phyloP scores from a whole-genome alignment of 305 asterid species.

The Rubia peregrina region DNA sequence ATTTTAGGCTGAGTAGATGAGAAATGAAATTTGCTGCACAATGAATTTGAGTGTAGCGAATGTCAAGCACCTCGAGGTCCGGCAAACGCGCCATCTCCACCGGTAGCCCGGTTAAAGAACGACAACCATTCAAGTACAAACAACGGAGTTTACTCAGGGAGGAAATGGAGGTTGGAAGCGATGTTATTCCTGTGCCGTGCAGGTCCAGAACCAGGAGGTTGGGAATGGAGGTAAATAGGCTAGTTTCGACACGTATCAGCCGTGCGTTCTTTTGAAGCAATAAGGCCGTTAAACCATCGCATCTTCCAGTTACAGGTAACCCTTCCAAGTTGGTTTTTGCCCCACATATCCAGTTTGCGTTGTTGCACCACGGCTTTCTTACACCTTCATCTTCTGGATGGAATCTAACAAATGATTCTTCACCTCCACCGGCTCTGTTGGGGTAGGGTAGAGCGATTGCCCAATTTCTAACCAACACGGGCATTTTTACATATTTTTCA shows the following conservation, averaged over 20 bases:
- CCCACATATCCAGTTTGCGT: not conserved
- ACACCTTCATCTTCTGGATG: not conserved
- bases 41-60: no score
- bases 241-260: not conserved
- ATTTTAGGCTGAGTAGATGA: no score
- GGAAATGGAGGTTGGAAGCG: not conserved
- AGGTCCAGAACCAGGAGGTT: conserved; percentile 3
- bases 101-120: no score
- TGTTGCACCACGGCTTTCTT: not conserved
- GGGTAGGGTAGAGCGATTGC: not conserved
- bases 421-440: no score
- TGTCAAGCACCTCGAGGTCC: no score
- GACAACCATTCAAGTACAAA: no score
- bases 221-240: not conserved
- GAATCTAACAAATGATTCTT: not conserved
- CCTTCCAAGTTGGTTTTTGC: not conserved
- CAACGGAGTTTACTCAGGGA: not conserved
- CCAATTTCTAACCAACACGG: not conserved
- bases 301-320: not conserved
- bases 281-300: not conserved
- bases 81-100: no score
- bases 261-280: not conserved
- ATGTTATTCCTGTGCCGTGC: not conserved
- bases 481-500: not conserved
- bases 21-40: no score